Conservation (phyloP, 352 stramenopile genomes). For the Elongisporangium anandrum region DNA sequence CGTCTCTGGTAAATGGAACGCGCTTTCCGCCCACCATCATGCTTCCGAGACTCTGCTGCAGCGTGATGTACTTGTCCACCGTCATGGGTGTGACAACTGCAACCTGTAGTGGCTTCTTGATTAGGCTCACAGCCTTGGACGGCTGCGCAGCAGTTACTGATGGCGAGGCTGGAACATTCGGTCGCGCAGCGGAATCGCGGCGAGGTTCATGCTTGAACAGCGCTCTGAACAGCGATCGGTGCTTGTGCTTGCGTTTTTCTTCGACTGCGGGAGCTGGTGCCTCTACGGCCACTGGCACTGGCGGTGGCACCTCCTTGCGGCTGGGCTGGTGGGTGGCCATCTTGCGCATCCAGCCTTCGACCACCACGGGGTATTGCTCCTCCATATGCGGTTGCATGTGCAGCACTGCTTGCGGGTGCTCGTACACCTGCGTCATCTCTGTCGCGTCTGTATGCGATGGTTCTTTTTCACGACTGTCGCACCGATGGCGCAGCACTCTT, state of each 20-base stretch:
- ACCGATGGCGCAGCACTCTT: not conserved
- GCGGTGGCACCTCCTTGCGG: not conserved
- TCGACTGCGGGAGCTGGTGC: not conserved
- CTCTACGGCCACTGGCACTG: not conserved
- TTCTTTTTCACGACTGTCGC: not conserved
- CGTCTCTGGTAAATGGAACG: constrained; percentile 33
- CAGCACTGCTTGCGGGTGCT: not conserved
- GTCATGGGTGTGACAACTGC: constrained; percentile 13
- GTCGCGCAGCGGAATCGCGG: not conserved
- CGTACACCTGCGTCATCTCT: not conserved
- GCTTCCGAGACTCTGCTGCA: constrained; percentile 22
- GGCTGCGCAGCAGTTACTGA: not conserved
- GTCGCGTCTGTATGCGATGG: not conserved
- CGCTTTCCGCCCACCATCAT: constrained; percentile 32
- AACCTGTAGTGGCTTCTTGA: not conserved
- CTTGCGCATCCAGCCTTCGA: not conserved
- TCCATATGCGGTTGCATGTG: not conserved
- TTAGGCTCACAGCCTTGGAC: constrained; percentile 10
- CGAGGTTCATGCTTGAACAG: constrained; percentile 23
- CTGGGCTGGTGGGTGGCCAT: not conserved
- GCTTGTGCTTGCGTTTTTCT: constrained; percentile 12
- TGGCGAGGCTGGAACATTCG: not conserved
- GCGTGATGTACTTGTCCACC: constrained; percentile 13
- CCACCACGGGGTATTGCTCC: not conserved
- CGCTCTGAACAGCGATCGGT: constrained; percentile 23